Evolutionary conservation across 2,329 filamentous ascomycete species (phyloP).

Genomic region (Colletotrichum eremochloae): DNA sequence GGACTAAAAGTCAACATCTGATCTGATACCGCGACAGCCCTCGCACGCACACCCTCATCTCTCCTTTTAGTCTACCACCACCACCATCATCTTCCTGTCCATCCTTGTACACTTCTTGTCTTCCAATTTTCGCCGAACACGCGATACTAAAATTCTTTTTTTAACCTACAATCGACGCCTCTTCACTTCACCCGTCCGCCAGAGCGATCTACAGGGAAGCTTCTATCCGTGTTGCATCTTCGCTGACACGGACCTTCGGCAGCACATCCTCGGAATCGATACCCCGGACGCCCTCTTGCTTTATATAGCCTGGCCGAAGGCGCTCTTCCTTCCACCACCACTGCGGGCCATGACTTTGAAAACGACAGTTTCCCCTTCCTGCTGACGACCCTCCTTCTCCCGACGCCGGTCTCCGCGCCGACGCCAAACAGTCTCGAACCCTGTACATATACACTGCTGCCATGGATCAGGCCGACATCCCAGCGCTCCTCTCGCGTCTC

Average conservation of each 20-base stretch:
- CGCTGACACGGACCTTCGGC: slow-evolving; percentile 30
- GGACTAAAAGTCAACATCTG: slow-evolving; percentile 36
- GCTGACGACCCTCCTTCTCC: slow-evolving; percentile 33
- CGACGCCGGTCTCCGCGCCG: slow-evolving; percentile 32
- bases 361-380: slow-evolving; percentile 17
- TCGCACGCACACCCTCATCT: slow-evolving; percentile 26
- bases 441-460: slow-evolving; percentile 36
- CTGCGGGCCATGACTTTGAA: slow-evolving; percentile 34
- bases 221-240: slow-evolving; percentile 30
- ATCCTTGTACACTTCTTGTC: slow-evolving; percentile 10
- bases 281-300: slow-evolving; percentile 25
- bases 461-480: slow-evolving; percentile 78
- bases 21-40: slow-evolving; percentile 37
- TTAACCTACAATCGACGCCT: slow-evolving; percentile 27
- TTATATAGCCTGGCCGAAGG: slow-evolving; percentile 23
- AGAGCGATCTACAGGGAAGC: slow-evolving; percentile 28
- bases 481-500: slow-evolving; percentile 73
- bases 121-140: slow-evolving; percentile 4
- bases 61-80: slow-evolving; percentile 27
- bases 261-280: slow-evolving; percentile 19
- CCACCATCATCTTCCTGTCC: slow-evolving; percentile 1
- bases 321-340: not conserved
- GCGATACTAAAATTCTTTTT: slow-evolving; percentile 27
- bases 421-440: slow-evolving; percentile 22
- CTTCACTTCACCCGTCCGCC: slow-evolving; percentile 5